Conservation (phyloP, 2,329 filamentous ascomycete genomes). For the Aspergillus tanneri region DNA sequence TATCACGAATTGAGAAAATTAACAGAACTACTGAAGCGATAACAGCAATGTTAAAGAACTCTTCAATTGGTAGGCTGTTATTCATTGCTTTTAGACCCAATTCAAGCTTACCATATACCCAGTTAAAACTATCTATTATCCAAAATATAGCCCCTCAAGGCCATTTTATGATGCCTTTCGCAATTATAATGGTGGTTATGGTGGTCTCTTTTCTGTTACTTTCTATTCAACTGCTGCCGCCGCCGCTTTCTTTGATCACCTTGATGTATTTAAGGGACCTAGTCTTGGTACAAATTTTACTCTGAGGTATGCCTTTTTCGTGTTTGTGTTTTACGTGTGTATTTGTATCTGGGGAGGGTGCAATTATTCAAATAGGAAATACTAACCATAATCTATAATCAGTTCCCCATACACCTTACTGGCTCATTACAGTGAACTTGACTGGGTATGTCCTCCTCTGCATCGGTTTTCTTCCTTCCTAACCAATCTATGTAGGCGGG, state of each 20-base stretch:
- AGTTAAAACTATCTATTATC: conserved; percentile 83
- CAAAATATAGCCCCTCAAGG: conserved; percentile 70
- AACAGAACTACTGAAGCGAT: conserved; percentile 84
- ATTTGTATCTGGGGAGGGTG: no score
- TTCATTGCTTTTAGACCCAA: not conserved
- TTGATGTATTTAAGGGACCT: conserved; percentile 89
- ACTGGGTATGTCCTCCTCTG: conserved; percentile 64
- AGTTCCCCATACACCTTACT: conserved; percentile 86
- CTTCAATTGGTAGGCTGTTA: conserved; percentile 49
- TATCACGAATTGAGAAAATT: conserved; percentile 75
- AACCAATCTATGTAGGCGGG: conserved; percentile 53
- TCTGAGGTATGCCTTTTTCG: conserved; percentile 51
- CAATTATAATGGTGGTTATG: conserved; percentile 76
- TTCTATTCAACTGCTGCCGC: conserved; percentile 71
- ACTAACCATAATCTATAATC: conserved; percentile 3
- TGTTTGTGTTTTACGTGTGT: not conserved
- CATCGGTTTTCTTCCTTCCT: conserved; percentile 8
- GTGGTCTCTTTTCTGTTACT: conserved; percentile 80
- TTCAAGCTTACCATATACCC: conserved; percentile 40
- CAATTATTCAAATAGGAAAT: no score
- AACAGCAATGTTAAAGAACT: conserved; percentile 66
- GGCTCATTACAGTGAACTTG: conserved; percentile 85
- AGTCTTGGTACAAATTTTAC: conserved; percentile 98
- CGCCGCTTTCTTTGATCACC: conserved; percentile 76
- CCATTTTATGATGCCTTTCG: conserved; percentile 76